Percentiles rank a stretch among this genome's conserved stretches.
Conservation (phyloP, 331 rosid genomes). For the Dryas integrifolia region DNA sequence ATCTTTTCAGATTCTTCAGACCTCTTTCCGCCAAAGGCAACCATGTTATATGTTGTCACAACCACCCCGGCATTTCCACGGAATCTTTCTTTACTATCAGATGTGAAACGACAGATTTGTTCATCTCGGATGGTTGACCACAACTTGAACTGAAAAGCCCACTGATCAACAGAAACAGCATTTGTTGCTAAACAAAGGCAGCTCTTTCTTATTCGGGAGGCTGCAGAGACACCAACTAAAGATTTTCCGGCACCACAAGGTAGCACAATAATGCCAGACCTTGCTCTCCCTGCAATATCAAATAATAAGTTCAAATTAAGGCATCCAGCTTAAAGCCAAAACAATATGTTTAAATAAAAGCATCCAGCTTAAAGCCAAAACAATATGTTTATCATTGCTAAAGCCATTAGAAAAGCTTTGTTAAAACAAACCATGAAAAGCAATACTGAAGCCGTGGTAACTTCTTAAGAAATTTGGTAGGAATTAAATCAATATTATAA, state of each 20-base stretch:
- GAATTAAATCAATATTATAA: background rate
- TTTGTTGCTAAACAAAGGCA: conserved; percentile 96
- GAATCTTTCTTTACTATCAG: conserved; percentile 95
- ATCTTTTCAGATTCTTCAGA: conserved; percentile 96
- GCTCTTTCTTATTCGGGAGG: conserved; percentile 84
- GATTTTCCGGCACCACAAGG: conserved; percentile 99
- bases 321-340: background rate
- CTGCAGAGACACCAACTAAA: conserved; percentile 96
- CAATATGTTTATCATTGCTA: background rate
- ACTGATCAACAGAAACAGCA: conserved; percentile 97
- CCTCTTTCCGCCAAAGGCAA: conserved; percentile 94
- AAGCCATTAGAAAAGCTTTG: background rate
- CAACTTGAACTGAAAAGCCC: conserved; percentile 96
- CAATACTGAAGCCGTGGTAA: background rate
- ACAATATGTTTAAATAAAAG: background rate
- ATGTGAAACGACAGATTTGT: conserved; percentile 92
- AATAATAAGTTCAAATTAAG: conserved; percentile 12
- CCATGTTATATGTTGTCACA: conserved; percentile 96
- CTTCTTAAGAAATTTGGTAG: background rate
- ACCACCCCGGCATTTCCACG: conserved; percentile 97
- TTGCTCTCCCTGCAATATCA: conserved; percentile 74
- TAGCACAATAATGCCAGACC: conserved; percentile 94
- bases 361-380: background rate
- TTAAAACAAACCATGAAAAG: background rate
- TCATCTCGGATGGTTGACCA: conserved; percentile 97